Conservation (phyloP, 1,284 basidiomycete species). For the Phellopilus nigrolimitatus region DNA sequence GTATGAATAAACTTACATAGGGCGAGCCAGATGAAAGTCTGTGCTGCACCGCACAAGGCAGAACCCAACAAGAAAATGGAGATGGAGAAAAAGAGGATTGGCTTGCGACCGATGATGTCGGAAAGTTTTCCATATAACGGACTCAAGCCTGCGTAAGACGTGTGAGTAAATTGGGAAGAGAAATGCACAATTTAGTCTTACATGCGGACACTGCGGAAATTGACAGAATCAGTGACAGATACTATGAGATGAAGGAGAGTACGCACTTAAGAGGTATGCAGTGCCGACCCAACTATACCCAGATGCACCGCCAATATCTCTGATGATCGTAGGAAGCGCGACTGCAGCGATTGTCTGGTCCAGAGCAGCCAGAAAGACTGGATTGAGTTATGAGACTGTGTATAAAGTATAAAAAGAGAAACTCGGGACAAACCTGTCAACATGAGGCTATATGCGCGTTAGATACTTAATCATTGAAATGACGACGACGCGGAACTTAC, state of each 20-base stretch:
- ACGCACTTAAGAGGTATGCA: slow-evolving; percentile 34
- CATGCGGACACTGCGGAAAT: slow-evolving; percentile 20
- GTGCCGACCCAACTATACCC: slow-evolving; percentile 25
- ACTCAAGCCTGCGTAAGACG: slow-evolving; percentile 21
- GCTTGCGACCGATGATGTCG: slow-evolving; percentile 28
- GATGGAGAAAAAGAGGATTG: slow-evolving; percentile 29
- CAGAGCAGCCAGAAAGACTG: slow-evolving; percentile 31
- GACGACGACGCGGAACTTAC: slow-evolving; percentile 1
- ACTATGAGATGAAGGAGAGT: slow-evolving; percentile 23
- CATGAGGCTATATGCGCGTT: slow-evolving; percentile 14
- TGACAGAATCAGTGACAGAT: slow-evolving; percentile 21
- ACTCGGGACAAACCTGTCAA: slow-evolving; percentile 13
- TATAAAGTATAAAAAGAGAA: not conserved
- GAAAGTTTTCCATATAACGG: slow-evolving; percentile 33
- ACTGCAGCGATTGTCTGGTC: slow-evolving; percentile 34
- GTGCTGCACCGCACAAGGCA: slow-evolving; percentile 40
- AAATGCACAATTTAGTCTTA: not conserved
- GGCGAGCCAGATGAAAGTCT: slow-evolving; percentile 38
- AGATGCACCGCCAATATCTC: slow-evolving; percentile 31
- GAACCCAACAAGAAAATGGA: slow-evolving; percentile 35
- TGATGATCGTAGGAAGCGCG: slow-evolving; percentile 29
- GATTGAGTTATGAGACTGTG: not conserved
- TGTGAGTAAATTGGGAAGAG: not conserved
- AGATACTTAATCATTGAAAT: not conserved
- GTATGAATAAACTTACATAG: too few species aligned